Evolutionary conservation across 148 eudicot genomes (phyloP), one percentile per base, ranked within the genome.

Genomic region (Fallopia convolvulus): DNA sequence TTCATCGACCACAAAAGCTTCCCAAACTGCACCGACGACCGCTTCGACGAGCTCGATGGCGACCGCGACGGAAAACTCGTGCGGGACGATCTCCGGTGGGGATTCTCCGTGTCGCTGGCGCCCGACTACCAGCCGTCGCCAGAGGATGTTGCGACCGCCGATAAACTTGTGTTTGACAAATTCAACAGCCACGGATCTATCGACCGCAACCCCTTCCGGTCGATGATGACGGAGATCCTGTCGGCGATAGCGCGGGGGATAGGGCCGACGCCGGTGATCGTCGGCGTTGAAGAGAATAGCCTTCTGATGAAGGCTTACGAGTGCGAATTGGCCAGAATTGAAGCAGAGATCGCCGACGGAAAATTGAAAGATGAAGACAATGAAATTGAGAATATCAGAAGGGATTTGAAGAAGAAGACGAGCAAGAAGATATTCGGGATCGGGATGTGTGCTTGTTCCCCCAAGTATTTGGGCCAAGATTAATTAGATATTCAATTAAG

Each of bases 211-310:
- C 74, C 53, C 20, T 88, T 87, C 30, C 66, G 82, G 65, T 26
- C 49, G 6, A 56, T 85, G 47, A 74, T 87, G 83, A 84, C 32
- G 65, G 91, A 88, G 41, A 80, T 87, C 77, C 48, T 90, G 85
- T 58, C 61, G 20, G 90, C 90, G 3, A 80, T 88, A 44, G 91
- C 94, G 12, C 71, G 82, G 7, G 89, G 90, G 42, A 81, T 90
- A 3, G 94, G 90, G 13, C 75, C 75, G 63, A 85, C 85, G 12
- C 94, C 89, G 2, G 80, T 90, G 52, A 77, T 65, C 4, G 79
- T 90, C 1, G 60, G 85, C 66, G 80, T 86, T 33, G 90, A 84
- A 14, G 88, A 72, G 44, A 89, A 88, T 30, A 85, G 94, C 63
- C 73, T 90, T 30, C 56, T 87, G 30, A 33, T 73, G 85, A 88